Conservation (phyloP, 345 rosid species). For the Lenwebbia sp. region DNA sequence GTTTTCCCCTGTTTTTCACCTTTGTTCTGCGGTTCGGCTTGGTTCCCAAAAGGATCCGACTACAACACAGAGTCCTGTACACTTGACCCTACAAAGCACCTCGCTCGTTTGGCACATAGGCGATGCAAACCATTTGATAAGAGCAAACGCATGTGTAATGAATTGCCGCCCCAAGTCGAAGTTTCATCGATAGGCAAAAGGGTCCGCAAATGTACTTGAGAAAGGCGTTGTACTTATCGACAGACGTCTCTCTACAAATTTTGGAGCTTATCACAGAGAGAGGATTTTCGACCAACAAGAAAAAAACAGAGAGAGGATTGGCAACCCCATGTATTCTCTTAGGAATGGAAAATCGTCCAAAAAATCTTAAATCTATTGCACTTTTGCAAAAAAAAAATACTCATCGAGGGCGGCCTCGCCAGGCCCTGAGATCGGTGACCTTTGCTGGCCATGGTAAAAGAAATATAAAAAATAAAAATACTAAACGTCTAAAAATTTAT, state of each 20-base stretch:
- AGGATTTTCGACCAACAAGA: too few species aligned
- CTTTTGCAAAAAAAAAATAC: too few species aligned
- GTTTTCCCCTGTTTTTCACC: background rate
- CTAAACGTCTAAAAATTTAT: too few species aligned
- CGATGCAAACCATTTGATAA: background rate
- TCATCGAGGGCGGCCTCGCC: too few species aligned
- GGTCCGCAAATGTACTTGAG: background rate
- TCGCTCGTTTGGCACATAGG: background rate
- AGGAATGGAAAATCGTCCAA: too few species aligned
- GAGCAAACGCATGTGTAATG: background rate
- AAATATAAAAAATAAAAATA: too few species aligned
- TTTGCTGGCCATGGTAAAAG: too few species aligned
- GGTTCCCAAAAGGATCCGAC: background rate
- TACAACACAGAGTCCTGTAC: background rate
- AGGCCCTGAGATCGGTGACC: too few species aligned
- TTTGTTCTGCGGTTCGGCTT: background rate
- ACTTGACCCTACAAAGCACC: background rate
- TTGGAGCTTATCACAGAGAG: background rate
- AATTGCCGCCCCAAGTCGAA: background rate
- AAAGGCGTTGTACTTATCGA: background rate
- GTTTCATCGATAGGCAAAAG: background rate
- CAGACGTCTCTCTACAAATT: background rate
- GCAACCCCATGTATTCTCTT: background rate
- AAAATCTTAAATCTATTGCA: too few species aligned
- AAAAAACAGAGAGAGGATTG: background rate